phyloP scores from a whole-genome alignment of 192 early-diverging fungal genomes.

The Gaertneriomyces sp. region DNA sequence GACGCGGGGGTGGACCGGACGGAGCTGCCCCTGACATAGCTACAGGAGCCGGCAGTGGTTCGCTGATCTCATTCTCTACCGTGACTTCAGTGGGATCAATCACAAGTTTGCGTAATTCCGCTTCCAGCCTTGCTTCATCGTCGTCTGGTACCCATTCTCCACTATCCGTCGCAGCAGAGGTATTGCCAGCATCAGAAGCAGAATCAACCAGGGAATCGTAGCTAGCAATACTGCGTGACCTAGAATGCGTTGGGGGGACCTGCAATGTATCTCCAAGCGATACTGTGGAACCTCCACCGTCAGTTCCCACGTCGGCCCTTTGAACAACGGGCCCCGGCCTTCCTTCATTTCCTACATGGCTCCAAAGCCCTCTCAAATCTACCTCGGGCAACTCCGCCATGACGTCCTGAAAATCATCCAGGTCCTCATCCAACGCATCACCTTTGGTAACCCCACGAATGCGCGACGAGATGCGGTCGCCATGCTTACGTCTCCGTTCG shows the following conservation, averaged over 20 bases:
- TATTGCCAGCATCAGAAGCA: neutral
- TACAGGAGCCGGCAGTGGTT: neutral
- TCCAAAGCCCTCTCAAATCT: neutral
- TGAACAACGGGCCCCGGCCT: neutral
- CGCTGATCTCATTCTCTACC: too few relatives aligned
- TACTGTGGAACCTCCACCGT: neutral
- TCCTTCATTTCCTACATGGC: slow-evolving; percentile 4
- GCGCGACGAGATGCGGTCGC: slow-evolving; percentile 2
- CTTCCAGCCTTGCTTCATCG: too few relatives aligned
- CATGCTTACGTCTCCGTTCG: neutral
- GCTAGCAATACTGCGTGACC: slow-evolving; percentile 17
- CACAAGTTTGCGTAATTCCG: too few relatives aligned
- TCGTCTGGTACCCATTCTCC: too few relatives aligned
- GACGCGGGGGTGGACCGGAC: neutral
- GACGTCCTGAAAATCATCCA: neutral
- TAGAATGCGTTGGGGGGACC: neutral
- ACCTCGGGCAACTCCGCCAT: neutral
- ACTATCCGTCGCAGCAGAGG: neutral
- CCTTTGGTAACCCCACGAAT: slow-evolving; percentile 10
- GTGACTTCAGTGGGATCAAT: too few relatives aligned
- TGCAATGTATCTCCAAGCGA: slow-evolving; percentile 1
- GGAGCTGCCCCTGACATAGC: neutral
- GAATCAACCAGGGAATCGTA: slow-evolving; percentile 16
- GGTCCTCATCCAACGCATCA: slow-evolving; percentile 17
- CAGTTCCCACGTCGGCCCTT: neutral